Percentiles rank a stretch among this genome's conserved stretches.
These are phyloP conservation scores for Aspergillus vadensis DNA, from an alignment of 2,329 filamentous ascomycete species.

Conservation along the genomic window DNA sequence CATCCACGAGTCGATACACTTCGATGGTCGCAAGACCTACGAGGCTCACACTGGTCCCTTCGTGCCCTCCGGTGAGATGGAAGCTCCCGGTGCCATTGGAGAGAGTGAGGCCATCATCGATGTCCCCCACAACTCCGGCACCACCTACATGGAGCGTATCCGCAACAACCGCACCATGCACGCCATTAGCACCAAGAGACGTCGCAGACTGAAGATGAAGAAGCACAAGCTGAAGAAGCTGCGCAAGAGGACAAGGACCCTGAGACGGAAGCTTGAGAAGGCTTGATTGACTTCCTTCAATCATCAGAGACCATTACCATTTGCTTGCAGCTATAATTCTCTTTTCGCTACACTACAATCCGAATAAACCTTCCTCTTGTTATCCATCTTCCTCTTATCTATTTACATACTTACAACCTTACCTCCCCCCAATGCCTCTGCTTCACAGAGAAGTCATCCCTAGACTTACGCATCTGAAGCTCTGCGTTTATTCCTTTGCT, in stretches of 20 bases:
- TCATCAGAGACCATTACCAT: constrained; percentile 2
- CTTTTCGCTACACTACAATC: constrained; percentile 13
- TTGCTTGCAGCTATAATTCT: constrained; percentile 10
- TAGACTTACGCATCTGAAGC: constrained; percentile 4
- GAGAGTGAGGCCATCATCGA: constrained; percentile 51
- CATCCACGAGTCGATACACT: constrained; percentile 55
- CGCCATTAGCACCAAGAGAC: constrained; percentile 86
- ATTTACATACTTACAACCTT: not conserved
- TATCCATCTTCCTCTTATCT: not conserved
- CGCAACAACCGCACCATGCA: constrained; percentile 63
- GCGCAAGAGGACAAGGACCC: constrained; percentile 85
- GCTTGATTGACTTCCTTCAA: constrained; percentile 34
- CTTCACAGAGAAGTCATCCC: not conserved
- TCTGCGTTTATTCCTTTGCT: constrained; percentile 8
- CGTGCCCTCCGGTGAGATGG: constrained; percentile 43
- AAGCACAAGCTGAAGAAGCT: constrained; percentile 99
- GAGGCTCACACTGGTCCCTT: constrained; percentile 55
- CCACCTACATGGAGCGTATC: constrained; percentile 69
- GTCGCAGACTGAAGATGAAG: constrained; percentile 98
- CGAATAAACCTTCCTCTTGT: constrained; percentile 10
- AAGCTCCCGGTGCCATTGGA: constrained; percentile 34
- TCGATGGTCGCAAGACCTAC: constrained; percentile 54
- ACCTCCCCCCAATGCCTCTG: not conserved
- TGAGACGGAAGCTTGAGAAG: constrained; percentile 81
- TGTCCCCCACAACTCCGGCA: constrained; percentile 52